These are phyloP conservation scores for Pythium insidiosum DNA, from an alignment of 352 stramenopile species.

Conservation along the genomic window DNA sequence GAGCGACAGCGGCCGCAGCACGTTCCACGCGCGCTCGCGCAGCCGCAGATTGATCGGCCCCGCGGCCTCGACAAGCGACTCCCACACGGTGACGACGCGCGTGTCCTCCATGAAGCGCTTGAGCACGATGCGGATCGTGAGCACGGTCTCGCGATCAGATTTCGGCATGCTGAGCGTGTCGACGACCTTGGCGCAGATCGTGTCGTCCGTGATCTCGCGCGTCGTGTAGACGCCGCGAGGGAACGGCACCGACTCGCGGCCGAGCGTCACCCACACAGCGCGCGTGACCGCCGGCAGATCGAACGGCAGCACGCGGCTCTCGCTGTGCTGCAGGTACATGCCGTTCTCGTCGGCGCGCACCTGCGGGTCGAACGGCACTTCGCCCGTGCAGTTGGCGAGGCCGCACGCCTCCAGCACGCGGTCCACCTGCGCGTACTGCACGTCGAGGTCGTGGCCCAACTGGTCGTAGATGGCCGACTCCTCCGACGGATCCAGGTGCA, in stretches of 20 bases:
- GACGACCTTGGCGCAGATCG: slow-evolving; percentile 34
- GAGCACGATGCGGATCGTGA: slow-evolving; percentile 13
- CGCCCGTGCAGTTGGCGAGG: slow-evolving; percentile 7
- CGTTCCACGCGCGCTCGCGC: slow-evolving; percentile 15
- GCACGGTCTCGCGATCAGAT: slow-evolving; percentile 10
- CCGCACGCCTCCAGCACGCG: slow-evolving; percentile 16
- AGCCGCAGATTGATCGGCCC: slow-evolving; percentile 7
- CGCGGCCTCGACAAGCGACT: slow-evolving; percentile 10
- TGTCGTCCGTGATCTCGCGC: slow-evolving; percentile 18
- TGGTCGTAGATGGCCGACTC: slow-evolving; percentile 12
- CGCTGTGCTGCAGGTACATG: slow-evolving; percentile 29
- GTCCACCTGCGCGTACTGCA: slow-evolving; percentile 28
- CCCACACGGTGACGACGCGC: slow-evolving; percentile 14
- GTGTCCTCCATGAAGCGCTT: slow-evolving; percentile 14
- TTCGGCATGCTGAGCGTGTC: slow-evolving; percentile 25
- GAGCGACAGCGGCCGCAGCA: not conserved
- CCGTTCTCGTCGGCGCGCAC: slow-evolving; percentile 23
- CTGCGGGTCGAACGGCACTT: slow-evolving; percentile 14
- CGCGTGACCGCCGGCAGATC: slow-evolving; percentile 18
- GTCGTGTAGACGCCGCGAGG: slow-evolving; percentile 28
- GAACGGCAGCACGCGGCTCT: slow-evolving; percentile 24
- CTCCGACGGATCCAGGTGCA: slow-evolving; percentile 7
- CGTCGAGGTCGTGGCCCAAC: slow-evolving; percentile 21
- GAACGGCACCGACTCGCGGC: slow-evolving; percentile 20
- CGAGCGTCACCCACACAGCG: slow-evolving; percentile 23